These are phyloP conservation scores for Drosera spatulata DNA, from an alignment of 179 eudicot species.

Conservation along the genomic window DNA sequence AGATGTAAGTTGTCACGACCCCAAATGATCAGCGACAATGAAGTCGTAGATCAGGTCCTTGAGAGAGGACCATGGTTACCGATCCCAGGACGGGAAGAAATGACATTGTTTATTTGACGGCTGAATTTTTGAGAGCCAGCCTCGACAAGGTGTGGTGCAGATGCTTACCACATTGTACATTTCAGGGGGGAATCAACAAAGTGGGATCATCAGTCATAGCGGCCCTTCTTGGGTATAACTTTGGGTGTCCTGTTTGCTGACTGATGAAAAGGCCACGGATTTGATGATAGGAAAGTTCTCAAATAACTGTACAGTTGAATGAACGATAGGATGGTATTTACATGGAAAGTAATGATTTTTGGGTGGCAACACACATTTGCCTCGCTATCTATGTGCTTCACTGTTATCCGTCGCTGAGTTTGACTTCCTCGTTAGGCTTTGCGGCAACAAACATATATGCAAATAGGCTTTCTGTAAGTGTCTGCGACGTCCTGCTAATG, in stretches of 20 bases:
- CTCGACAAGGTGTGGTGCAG: not conserved
- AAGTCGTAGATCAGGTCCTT: not conserved
- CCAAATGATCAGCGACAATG: not conserved
- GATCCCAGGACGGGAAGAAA: not conserved
- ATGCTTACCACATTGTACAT: conserved; percentile 21
- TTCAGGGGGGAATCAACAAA: conserved; percentile 13
- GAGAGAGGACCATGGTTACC: not conserved
- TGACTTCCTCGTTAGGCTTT: too few species aligned
- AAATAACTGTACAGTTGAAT: conserved; percentile 19
- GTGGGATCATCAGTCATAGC: conserved; percentile 5
- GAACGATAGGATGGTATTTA: conserved; percentile 8
- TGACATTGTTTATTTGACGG: conserved; percentile 5
- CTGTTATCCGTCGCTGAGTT: too few species aligned
- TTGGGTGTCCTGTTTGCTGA: conserved; percentile 5
- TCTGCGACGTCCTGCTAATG: too few species aligned
- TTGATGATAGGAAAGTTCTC: conserved; percentile 2
- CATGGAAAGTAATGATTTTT: conserved; percentile 9
- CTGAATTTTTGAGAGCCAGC: conserved; percentile 24
- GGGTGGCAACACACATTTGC: not conserved
- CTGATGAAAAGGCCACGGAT: conserved; percentile 2
- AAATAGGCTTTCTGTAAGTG: too few species aligned
- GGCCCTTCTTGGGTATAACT: conserved; percentile 8
- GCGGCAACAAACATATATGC: too few species aligned
- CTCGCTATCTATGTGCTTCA: not conserved
- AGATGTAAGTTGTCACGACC: not conserved